Conservation (phyloP, 805 yeast species). For the Kuraishia cidri region DNA sequence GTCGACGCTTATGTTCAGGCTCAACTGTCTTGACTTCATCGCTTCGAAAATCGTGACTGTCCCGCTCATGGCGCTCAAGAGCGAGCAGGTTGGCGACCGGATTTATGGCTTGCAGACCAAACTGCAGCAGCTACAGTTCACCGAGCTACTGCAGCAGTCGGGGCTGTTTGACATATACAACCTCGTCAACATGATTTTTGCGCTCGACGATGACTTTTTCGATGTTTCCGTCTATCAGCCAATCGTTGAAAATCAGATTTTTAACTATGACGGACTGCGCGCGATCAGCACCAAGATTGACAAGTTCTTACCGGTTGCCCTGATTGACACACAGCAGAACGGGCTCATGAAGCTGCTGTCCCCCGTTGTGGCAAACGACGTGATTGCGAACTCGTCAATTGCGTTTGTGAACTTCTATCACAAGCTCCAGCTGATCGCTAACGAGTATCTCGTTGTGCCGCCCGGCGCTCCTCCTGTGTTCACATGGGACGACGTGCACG, state of each 20-base stretch:
- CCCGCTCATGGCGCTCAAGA: slow-evolving; percentile 27
- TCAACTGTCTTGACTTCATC: slow-evolving; percentile 55
- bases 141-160: slow-evolving; percentile 38
- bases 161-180: slow-evolving; percentile 52
- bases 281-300: slow-evolving; percentile 36
- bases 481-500: slow-evolving; percentile 49
- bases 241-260: slow-evolving; percentile 50
- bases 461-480: slow-evolving; percentile 20
- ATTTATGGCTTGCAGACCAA: slow-evolving; percentile 26
- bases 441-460: slow-evolving; percentile 22
- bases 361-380: slow-evolving; percentile 50
- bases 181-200: slow-evolving; percentile 64
- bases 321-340: slow-evolving; percentile 49
- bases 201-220: slow-evolving; percentile 43
- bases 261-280: slow-evolving; percentile 32
- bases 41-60: slow-evolving; percentile 42
- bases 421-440: slow-evolving; percentile 25
- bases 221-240: slow-evolving; percentile 61
- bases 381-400: slow-evolving; percentile 39
- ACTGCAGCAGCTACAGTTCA: slow-evolving; percentile 36
- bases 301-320: slow-evolving; percentile 47
- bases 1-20: slow-evolving; percentile 31
- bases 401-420: slow-evolving; percentile 39
- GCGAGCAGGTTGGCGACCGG: slow-evolving; percentile 22
- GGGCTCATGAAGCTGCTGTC: slow-evolving; percentile 50